These are phyloP conservation scores for Cydonia oblonga DNA, from an alignment of 331 rosid species.

Conservation along the genomic window DNA sequence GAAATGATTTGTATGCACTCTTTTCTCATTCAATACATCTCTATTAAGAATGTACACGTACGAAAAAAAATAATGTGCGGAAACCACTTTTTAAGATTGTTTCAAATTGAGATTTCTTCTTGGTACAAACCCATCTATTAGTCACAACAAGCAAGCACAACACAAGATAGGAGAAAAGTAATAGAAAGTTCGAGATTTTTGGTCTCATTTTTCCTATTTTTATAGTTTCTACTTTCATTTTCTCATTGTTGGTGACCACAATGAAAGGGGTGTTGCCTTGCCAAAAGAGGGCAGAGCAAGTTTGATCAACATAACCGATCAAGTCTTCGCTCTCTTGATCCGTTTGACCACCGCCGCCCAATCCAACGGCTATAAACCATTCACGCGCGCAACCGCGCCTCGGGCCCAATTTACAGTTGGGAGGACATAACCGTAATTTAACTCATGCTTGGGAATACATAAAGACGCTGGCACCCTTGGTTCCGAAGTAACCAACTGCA, in stretches of 20 bases:
- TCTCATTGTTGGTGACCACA: background rate
- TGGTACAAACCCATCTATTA: background rate
- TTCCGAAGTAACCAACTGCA: slow-evolving; percentile 51
- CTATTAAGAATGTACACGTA: background rate
- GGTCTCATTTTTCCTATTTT: background rate
- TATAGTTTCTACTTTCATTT: background rate
- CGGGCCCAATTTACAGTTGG: background rate
- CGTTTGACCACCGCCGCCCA: background rate
- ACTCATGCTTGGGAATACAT: slow-evolving; percentile 43
- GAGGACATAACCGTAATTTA: slow-evolving; percentile 30
- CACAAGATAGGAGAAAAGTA: background rate
- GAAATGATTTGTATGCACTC: fast-evolving
- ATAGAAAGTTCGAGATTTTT: background rate
- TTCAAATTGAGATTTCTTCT: background rate
- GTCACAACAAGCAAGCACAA: background rate
- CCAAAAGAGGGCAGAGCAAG: background rate
- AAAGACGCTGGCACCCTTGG: slow-evolving; percentile 55
- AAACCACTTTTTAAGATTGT: background rate
- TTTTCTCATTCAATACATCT: too few relatives aligned
- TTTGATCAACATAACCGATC: too few relatives aligned
- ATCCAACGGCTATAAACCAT: background rate
- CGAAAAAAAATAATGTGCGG: fast-evolving
- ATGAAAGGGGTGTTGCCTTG: background rate
- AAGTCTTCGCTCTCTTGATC: background rate
- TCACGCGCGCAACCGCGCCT: slow-evolving; percentile 12